Base-by-base conservation (phyloP, 2,329 filamentous ascomycete genomes). In the Didymella pomorum region DNA sequence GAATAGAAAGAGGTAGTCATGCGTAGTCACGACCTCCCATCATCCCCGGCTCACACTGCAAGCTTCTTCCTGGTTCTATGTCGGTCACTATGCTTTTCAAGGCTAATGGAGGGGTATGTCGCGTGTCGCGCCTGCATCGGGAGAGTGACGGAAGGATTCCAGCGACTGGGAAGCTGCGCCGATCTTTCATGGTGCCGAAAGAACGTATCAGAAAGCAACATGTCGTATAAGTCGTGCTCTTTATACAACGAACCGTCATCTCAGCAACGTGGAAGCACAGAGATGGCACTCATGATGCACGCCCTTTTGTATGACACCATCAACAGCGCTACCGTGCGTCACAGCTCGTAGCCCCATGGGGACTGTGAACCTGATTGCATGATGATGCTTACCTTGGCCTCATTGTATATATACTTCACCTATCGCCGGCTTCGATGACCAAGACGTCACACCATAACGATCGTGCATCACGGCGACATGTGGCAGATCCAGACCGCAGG, bases 101-200 rank as follows among this genome's bases (percentile, higher is more conserved):
- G 60, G 62, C 50, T 60, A 66, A 58, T 44, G 43, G 20, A 57
- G 50, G 58, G 44, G 50, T 33, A 53, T 35, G 28, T 63, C 61
- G 65, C 62, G 61, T 67, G 55, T 50, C 65, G 69, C 69, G 69
- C 63, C 53, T 73, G 66, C 61, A 65, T 67, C 71, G 69, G 70
- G 70, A 72, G 66, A 68, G 57, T 58, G 60, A 56, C 63, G 58
- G 55, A 45, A 63, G 44, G 61, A 55, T 56, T 63, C 39, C 39
- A 48, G 57, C 29, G 44, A 26, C 51, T 53, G 54, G 61, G 63
- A 58, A 61, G 56, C 29, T 52, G 56, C 41, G 65, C 55, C 48
- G 68, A 71, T 71, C 68, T 58, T 49, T 44, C 57, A 51, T 50
- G 51, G 58, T 59, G 31, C 50, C 45, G 41, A 54, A 47, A 57